Base-by-base conservation (phyloP, 139 green algal genomes). In the Picochlorum costavermella region DNA sequence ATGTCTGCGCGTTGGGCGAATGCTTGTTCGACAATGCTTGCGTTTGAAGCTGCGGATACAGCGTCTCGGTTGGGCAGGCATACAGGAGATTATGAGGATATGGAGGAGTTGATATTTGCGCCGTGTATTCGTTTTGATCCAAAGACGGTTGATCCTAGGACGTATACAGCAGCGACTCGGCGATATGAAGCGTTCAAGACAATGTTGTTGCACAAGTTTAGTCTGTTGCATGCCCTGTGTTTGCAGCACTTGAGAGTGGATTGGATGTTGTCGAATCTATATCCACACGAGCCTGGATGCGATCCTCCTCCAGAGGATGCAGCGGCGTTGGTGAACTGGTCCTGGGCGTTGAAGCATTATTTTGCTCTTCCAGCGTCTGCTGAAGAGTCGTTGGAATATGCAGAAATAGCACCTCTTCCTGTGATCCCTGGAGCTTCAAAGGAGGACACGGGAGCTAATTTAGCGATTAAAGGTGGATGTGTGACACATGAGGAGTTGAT, bases 171-270 rank as follows among this genome's bases (percentile, higher is more conserved):
- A 11, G 46, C 46, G n/a, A 53, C n/a, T 53, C 46, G 46, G 16
- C 46, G 46, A 11, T 53, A 53, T 53, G 46, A 53, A 53, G 46
- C 46, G 4, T 53, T 53, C n/a, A 53, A 53, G 46, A 53, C 16
- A 28, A 23, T 53, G 46, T 23, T 70, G 29, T n/a, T 68, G 12
- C 77, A 75, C 51, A 17, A 61, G 2, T 43, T 60, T 40, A 77
- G 64, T 66, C 60, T 85, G 26, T 23, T 85, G 56, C 78, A 85
- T 61, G 78, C 29, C 2, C 14, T 81, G 13, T 67, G 66, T 4
- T 40, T 85, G 50, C 78, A 85, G 55, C 56, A 76, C 53, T 61
- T 85, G 20, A 61, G 78, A 45, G 49, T 58, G 13, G 78, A 84
- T 64, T 78, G 68, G 77, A 51, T 68, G 12, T 60, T 84, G 33